Evolutionary conservation across 129 eudicot species (phyloP), one percentile per base, ranked within the genome.

Genomic region (Centaurea solstitialis): DNA sequence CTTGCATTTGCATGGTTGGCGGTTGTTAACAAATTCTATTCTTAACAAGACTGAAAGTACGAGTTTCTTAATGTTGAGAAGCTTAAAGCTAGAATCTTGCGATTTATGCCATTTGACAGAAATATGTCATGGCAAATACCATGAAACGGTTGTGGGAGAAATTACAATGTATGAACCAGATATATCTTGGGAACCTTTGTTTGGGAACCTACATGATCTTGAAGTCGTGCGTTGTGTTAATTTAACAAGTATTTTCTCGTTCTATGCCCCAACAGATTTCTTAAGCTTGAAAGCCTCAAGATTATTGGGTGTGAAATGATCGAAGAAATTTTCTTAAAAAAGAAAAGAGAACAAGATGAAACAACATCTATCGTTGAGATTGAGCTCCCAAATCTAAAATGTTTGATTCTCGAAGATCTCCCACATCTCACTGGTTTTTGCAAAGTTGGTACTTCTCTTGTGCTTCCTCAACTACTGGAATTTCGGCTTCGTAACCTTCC

Each of bases 1-100:
- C 72, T 64, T 80, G 83, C 77, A 70, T 72, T 72, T 80, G 64
- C 71, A 80, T 15, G 83, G 83, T 59, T 80, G 83, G 77, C 33
- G 62, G 6, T 72, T 39, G 77, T 80, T 59, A 22, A 0, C 43
- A 39, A 70, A 23, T 80, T 35, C 83, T 7, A 21, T 59, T 40
- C 72, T 71, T 17, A 70, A 39, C 64, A 59, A 24, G 4, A 64
- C 43, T 6, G 69, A 33, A 38, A 80, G 64, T 57, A 9, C 28
- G 12, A 61, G 24, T 11, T 61, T 72, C 64, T 7, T 40, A 28
- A 72, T 57, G 72, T 80, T 80, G 78, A 38, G 69, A 72, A 80
- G 61, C 33, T 59, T 80, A 18, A 80, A 70, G 77, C 77, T 70
- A 59, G 83, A 80, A 70, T 62, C 21, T 80, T 72, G 77, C 64